A percentile compares a stretch with the other conserved stretches of the same genome.
Conservation (phyloP, 163 green algal species). For the Prototheca cutis region DNA sequence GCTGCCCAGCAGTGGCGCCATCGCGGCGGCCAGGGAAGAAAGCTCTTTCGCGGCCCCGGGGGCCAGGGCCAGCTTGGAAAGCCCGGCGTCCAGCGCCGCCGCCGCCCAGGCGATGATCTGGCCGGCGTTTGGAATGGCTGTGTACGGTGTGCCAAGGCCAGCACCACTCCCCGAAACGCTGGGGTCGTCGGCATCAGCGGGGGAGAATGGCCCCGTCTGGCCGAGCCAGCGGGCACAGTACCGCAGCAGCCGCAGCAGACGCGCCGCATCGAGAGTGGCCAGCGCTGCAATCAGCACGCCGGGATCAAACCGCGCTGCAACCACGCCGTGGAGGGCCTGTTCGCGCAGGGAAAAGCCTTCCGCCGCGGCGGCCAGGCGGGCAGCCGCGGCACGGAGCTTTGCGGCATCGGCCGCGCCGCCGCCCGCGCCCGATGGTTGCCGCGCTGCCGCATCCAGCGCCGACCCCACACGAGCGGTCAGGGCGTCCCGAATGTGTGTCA, state of each 20-base stretch:
- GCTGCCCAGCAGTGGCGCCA: too few species aligned
- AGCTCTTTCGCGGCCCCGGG: not conserved
- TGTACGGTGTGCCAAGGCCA: too few species aligned
- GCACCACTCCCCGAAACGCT: too few species aligned
- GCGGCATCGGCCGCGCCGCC: not conserved
- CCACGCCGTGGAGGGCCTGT: conserved; percentile 17
- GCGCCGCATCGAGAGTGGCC: not conserved
- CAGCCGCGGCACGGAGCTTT: not conserved
- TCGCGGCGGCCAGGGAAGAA: not conserved
- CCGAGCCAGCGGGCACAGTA: conserved; percentile 16
- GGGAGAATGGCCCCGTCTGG: too few species aligned
- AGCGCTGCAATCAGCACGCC: conserved; percentile 11
- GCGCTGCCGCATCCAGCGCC: not conserved
- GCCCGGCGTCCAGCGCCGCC: not conserved
- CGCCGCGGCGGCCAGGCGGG: not conserved
- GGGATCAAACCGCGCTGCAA: conserved; percentile 1
- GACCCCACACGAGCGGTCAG: not conserved
- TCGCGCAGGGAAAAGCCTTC: conserved; percentile 4
- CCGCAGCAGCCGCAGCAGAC: conserved; percentile 17
- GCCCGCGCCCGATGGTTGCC: not conserved
- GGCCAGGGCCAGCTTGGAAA: not conserved
- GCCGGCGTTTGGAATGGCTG: too few species aligned
- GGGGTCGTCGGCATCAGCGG: too few species aligned
- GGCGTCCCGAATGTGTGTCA: not conserved
- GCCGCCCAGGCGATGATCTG: not conserved